Evolutionary conservation across 2,329 filamentous ascomycete genomes (phyloP), one percentile per base, ranked within the genome.

Genomic region (Stagonosporopsis chrysanthemi): DNA sequence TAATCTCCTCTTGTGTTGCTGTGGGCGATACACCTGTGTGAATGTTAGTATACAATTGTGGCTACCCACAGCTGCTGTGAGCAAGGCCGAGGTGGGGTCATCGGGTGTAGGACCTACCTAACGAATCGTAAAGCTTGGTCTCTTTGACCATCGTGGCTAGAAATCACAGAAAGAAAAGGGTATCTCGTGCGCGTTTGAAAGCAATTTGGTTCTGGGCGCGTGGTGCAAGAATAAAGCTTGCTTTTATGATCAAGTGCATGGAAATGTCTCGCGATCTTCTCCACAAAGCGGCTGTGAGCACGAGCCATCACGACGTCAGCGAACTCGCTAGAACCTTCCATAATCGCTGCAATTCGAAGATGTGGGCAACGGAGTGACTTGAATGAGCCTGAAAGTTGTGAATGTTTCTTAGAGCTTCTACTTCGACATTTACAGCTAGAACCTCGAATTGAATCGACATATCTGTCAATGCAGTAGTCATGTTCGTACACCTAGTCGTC

Each of bases 1-100:
- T 98, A 76, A 99, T 96, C 65, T 98, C 94, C 74, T 97, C 94
- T 79, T 96, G 91, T 23, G 87, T 84, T 23, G 93, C 92, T 59
- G 88, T 86, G 35, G 94, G 86, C 76, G 91, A 89, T 78, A 97
- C 82, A 75, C 84, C 77, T 78, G 49, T 24, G 29, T 8, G 7
- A 6, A 26, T 46, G 65, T 75, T 49, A 74, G 71, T 54, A 64
- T 14, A 6, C 36, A 23, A 40, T 57, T 56, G 52, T 55, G 38
- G 31, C 39, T 55, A 56, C 17, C 55, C 58, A 57, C 56, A 47
- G 56, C 49, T 46, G 46, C 24, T 35, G 42, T 43, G 24, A 53
- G 46, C 39, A 55, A 31, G 56, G 52, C 52, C 42, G 55, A 51
- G 61, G 66, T 65, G 69, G 71, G 70, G 68, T 55, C 69, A 36